phyloP scores from a whole-genome alignment of 2,329 filamentous ascomycete species.

The Fusarium tuaranense region DNA sequence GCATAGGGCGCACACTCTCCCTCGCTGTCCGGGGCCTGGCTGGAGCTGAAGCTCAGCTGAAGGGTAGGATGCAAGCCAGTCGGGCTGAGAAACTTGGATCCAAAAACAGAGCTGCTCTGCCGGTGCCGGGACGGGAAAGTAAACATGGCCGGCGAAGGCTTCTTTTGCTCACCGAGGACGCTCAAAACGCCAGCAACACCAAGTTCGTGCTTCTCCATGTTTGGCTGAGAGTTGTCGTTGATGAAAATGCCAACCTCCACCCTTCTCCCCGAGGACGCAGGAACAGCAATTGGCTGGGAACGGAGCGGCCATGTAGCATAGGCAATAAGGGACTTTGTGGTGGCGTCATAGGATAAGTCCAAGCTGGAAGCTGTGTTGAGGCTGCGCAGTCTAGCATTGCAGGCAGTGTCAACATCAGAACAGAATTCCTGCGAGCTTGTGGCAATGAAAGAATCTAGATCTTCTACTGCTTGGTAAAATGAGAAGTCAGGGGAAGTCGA shows the following conservation, averaged over 20 bases:
- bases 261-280: constrained; percentile 60
- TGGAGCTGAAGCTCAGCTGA: constrained; percentile 71
- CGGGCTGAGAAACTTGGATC: constrained; percentile 73
- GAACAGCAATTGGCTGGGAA: constrained; percentile 54
- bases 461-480: constrained; percentile 75
- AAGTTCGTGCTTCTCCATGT: constrained; percentile 77
- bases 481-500: constrained; percentile 69
- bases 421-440: constrained; percentile 68
- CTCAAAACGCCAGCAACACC: constrained; percentile 83
- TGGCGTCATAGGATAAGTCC: constrained; percentile 82
- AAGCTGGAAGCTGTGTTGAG: constrained; percentile 69
- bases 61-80: constrained; percentile 88
- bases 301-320: constrained; percentile 72
- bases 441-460: constrained; percentile 64
- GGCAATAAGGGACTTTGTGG: constrained; percentile 73
- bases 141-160: constrained; percentile 82
- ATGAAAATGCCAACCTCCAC: constrained; percentile 86
- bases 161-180: constrained; percentile 79
- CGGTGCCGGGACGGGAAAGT: constrained; percentile 84
- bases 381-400: constrained; percentile 59
- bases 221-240: constrained; percentile 66
- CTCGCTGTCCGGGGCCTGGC: constrained; percentile 62
- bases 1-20: constrained; percentile 79
- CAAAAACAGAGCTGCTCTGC: constrained; percentile 69
- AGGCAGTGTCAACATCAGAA: constrained; percentile 56